Conservation (phyloP, 805 yeast genomes). For the Myxozyma geophila region DNA sequence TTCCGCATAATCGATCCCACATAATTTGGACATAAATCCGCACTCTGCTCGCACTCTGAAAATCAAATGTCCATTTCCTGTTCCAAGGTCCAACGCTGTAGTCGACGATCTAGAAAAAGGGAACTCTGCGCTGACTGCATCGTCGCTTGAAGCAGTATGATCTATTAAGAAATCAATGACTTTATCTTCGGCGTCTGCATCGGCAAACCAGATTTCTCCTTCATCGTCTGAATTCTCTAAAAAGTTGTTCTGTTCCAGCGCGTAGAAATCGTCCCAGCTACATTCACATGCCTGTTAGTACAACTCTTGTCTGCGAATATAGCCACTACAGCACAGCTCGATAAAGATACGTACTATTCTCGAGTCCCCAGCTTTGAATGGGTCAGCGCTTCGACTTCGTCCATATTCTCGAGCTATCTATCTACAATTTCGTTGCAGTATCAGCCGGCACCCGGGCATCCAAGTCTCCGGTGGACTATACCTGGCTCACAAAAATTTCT, state of each 20-base stretch:
- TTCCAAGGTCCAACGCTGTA: slow-evolving; percentile 59
- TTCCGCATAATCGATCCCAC: slow-evolving; percentile 87
- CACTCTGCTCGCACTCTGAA: slow-evolving; percentile 71
- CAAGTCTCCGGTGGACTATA: too few relatives aligned
- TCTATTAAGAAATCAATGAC: slow-evolving; percentile 74
- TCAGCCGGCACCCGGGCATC: too few relatives aligned
- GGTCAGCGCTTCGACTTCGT: slow-evolving; percentile 52
- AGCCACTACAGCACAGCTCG: not conserved
- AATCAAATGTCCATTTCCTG: slow-evolving; percentile 92
- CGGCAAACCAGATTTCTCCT: slow-evolving; percentile 97
- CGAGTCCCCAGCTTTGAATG: slow-evolving; percentile 85
- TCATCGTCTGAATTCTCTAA: slow-evolving; percentile 75
- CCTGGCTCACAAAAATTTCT: too few relatives aligned
- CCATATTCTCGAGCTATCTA: not conserved
- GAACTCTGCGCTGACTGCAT: slow-evolving; percentile 7
- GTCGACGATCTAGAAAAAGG: slow-evolving; percentile 23
- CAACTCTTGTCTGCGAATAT: not conserved
- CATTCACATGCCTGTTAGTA: not conserved
- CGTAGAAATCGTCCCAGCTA: slow-evolving; percentile 86
- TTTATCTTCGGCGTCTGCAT: slow-evolving; percentile 86
- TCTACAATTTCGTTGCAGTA: not conserved
- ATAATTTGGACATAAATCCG: slow-evolving; percentile 54
- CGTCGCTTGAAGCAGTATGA: slow-evolving; percentile 48
- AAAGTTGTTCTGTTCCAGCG: slow-evolving; percentile 72
- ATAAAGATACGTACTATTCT: slow-evolving; percentile 57